Percentiles rank a stretch among this genome's conserved stretches.
Conservation (phyloP, 257 asterid species). For the Paraleonurus japonicus region DNA sequence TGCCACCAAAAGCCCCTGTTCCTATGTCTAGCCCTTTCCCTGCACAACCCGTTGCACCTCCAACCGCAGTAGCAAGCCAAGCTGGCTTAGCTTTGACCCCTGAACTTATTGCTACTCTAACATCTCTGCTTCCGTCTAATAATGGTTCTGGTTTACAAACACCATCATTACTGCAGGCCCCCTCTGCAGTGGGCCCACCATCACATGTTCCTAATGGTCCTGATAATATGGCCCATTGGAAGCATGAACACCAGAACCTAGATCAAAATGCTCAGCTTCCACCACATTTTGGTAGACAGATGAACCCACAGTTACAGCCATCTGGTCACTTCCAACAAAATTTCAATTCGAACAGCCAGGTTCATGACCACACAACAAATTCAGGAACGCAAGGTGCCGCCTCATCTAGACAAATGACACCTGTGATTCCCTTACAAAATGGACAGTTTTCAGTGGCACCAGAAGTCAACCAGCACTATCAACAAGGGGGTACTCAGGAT, state of each 20-base stretch:
- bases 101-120: slow-evolving; percentile 82
- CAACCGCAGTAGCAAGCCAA: slow-evolving; percentile 49
- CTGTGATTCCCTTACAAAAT: slow-evolving; percentile 42
- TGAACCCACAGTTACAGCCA: slow-evolving; percentile 50
- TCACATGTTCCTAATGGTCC: slow-evolving; percentile 42
- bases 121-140: slow-evolving; percentile 59
- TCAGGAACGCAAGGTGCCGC: slow-evolving; percentile 39
- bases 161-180: slow-evolving; percentile 31
- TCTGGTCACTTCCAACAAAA: slow-evolving; percentile 42
- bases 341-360: slow-evolving; percentile 40
- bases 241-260: slow-evolving; percentile 39
- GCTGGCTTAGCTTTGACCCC: slow-evolving; percentile 77
- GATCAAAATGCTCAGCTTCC: slow-evolving; percentile 42
- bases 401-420: slow-evolving; percentile 41
- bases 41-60: slow-evolving; percentile 40
- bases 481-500: slow-evolving; percentile 47
- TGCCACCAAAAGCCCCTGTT: slow-evolving; percentile 37
- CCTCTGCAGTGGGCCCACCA: slow-evolving; percentile 38
- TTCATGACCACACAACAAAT: slow-evolving; percentile 40
- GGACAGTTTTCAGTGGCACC: slow-evolving; percentile 43
- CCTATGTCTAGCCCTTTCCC: slow-evolving; percentile 48
- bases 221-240: slow-evolving; percentile 56
- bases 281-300: slow-evolving; percentile 49
- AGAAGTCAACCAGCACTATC: slow-evolving; percentile 53
- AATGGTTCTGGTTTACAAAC: slow-evolving; percentile 47